Base-by-base conservation (phyloP, 345 rosid species). In the Ceriops zippeliana region DNA sequence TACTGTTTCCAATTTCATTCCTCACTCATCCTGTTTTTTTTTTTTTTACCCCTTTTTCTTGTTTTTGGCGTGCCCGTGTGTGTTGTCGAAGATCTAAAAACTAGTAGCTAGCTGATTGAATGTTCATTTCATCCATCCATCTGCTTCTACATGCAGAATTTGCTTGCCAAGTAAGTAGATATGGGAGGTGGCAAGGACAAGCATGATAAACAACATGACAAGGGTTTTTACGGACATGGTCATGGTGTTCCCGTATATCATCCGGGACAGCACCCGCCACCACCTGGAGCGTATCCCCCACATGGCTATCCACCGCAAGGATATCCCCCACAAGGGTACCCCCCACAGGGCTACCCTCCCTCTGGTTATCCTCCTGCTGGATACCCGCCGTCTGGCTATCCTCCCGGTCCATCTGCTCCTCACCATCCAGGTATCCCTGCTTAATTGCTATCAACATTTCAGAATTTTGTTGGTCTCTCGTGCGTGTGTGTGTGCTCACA, bases 171-270 rank as follows among this genome's bases (percentile, higher is more conserved):
- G 28, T 56, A 63, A 70, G 13, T 28, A 74, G 79, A 58, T 60
- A 88, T 88, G 93, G 93, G 88, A 63, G 87, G 87, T 11, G 86
- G 87, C 28, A 84, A 86, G 82, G 79, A 85, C 68, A 72, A 73
- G 56, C 68, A 74, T 15, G 82, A 65, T 46, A 80, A 78, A n/a
- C 35, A 0, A 7, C 34, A 80, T 5, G 86, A 83, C 67, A 85
- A 80, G 73, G 92, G 92, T 26, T 80, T 85, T 0, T 79, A 38
- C 7, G 26, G 26, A 24, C 26, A 24, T 24, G 26, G 26, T 24
- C 26, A 24, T 24, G 84, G 76, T 42, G 73, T n/a, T 42, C 66
- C 67, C 65, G 83, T 83, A 38, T 71, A 75, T 46, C 82, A 78
- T 17, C 71, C 84, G 3, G 86, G 77, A 0, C 75, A 74, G 37